phyloP scores from a whole-genome alignment of 2,329 filamentous ascomycete species.

The Fusarium humuli region DNA sequence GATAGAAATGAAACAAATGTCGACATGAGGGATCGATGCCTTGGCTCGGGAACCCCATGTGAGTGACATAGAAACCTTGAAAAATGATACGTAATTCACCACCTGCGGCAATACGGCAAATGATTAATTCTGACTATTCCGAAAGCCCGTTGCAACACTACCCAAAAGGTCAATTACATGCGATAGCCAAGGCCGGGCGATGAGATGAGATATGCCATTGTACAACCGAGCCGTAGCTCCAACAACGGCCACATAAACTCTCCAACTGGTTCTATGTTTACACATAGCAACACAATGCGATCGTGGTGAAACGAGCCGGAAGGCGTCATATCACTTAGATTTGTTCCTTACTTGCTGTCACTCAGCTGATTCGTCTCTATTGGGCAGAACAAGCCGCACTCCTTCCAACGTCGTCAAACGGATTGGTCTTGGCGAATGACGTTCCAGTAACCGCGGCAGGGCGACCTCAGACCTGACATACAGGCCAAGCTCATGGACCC shows the following conservation, averaged over 20 bases:
- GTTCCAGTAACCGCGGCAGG: not conserved
- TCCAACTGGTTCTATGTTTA: not conserved
- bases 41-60: no score
- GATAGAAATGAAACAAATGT: no score
- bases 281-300: not conserved
- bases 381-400: not conserved
- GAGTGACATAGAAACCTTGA: not conserved
- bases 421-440: not conserved
- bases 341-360: not conserved
- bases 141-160: not conserved
- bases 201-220: not conserved
- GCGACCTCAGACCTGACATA: no score
- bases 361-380: not conserved
- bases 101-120: not conserved
- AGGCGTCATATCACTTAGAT: not conserved
- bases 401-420: not conserved
- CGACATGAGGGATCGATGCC: no score
- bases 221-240: not conserved
- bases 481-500: not conserved
- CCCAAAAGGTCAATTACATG: not conserved
- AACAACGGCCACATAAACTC: not conserved
- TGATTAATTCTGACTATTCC: fast-evolving
- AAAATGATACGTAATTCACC: not conserved
- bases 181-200: not conserved
- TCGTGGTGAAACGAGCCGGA: not conserved